A percentile compares a stretch with the other conserved stretches of the same genome.
phyloP scores from a whole-genome alignment of 2,329 filamentous ascomycete genomes.

The Biscogniauxia marginata region DNA sequence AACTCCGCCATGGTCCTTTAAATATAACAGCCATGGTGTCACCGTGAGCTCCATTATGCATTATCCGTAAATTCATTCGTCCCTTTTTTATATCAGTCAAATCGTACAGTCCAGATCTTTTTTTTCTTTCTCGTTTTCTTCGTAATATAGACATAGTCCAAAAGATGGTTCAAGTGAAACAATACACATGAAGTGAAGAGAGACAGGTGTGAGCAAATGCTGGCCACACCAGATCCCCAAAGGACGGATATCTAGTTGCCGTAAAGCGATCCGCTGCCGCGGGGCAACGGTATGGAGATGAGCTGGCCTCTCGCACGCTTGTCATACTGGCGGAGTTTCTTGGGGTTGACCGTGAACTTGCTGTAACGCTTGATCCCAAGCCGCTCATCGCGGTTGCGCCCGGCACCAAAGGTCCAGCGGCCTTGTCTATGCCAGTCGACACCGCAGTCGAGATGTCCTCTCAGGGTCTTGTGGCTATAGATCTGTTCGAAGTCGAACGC shows the following conservation, averaged over 20 bases:
- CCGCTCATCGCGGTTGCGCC: slow-evolving; percentile 28
- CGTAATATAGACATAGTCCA: background rate
- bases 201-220: background rate
- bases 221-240: background rate
- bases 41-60: background rate
- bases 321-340: slow-evolving; percentile 23
- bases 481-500: slow-evolving; percentile 65
- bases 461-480: slow-evolving; percentile 63
- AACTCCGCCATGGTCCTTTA: background rate
- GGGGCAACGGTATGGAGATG: slow-evolving; percentile 22
- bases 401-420: slow-evolving; percentile 51
- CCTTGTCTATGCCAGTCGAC: slow-evolving; percentile 46
- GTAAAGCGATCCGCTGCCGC: slow-evolving; percentile 22
- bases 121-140: background rate
- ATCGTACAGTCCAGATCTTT: slow-evolving; percentile 12
- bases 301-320: slow-evolving; percentile 20
- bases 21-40: background rate
- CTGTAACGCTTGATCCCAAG: slow-evolving; percentile 31
- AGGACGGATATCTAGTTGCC: slow-evolving; percentile 3
- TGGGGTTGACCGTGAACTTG: slow-evolving; percentile 29
- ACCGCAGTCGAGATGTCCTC: slow-evolving; percentile 63
- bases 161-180: background rate
- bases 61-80: background rate
- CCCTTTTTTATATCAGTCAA: background rate
- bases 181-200: slow-evolving; percentile 5